Evolutionary conservation across 1,284 basidiomycete genomes (phyloP), one percentile per base, ranked within the genome.

Genomic region (Puccinia hordei): DNA sequence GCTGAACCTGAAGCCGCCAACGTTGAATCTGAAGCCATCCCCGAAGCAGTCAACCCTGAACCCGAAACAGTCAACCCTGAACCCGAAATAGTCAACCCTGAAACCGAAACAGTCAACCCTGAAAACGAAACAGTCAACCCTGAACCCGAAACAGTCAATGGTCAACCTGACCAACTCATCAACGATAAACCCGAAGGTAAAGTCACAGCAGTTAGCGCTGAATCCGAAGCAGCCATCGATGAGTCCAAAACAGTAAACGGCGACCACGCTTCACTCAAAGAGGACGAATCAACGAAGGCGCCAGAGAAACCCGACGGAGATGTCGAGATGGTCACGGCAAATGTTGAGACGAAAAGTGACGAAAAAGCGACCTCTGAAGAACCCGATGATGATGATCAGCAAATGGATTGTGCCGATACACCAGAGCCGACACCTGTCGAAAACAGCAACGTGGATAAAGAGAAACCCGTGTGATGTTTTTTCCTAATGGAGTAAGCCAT

Each of bases 321-420:
- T 35, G 5, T 27, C 30, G 73, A 74, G 19, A 44, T 74, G 41
- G 73, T 41, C 53, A 22, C 73, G n/a, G 27, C 38, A 59, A 17
- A 22, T 55, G 46, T 38, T 49, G 74, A 53, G 24, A n/a, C 74
- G 27, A 12, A 59, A 30, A 22, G n/a, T 10, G 46, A 19, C 9
- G 63, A 53, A 51, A 53, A 68, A 41, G 27, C 38, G 5, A n/a
- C 41, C 15, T 41, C 71, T 30, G 13, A 3, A 35, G 46, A 51
- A 30, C 19, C 4, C 22, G 51, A 73, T 2, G 35, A 73, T 57
- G 71, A 73, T 0, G 53, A 24, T 30, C 51, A 73, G 38, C 71
- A 73, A 19, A 73, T 73, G 71, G 71, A 73, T 41, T 73, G 71
- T 30, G 35, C 46, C 33, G 51, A 51, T 24, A 73, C 44, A 4